These are phyloP conservation scores for Dovyalis caffra DNA, from an alignment of 345 rosid genomes.

Conservation along the genomic window DNA sequence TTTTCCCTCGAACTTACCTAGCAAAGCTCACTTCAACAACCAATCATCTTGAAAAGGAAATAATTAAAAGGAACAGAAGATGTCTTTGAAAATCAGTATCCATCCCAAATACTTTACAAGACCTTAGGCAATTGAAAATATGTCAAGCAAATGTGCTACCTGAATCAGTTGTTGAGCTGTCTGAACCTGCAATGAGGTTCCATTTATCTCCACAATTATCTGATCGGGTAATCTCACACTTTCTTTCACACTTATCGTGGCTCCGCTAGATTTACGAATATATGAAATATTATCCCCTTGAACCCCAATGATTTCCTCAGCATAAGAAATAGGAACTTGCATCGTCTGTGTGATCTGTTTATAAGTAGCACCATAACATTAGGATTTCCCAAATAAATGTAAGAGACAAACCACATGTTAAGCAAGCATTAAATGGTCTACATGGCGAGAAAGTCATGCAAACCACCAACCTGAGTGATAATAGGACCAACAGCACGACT, in stretches of 20 bases:
- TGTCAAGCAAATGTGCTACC: constrained; percentile 33
- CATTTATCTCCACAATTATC: constrained; percentile 81
- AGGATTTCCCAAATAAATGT: too few relatives aligned
- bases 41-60: neutral
- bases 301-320: too few relatives aligned
- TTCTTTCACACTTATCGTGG: constrained; percentile 67
- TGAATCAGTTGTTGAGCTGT: constrained; percentile 73
- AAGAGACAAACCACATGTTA: too few relatives aligned
- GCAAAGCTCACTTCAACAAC: neutral
- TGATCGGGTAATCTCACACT: constrained; percentile 62
- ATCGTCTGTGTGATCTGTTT: too few relatives aligned
- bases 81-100: neutral
- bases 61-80: neutral
- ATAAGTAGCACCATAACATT: too few relatives aligned
- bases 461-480: too few relatives aligned
- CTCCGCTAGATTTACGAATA: constrained; percentile 73
- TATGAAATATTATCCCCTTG: constrained; percentile 74
- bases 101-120: neutral
- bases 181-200: constrained; percentile 69
- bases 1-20: too few relatives aligned
- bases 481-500: too few relatives aligned
- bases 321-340: too few relatives aligned
- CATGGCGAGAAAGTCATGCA: too few relatives aligned
- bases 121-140: neutral
- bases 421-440: too few relatives aligned